Base-by-base conservation (phyloP, 495 filamentous ascomycete genomes). In the Copromyces sp. region DNA sequence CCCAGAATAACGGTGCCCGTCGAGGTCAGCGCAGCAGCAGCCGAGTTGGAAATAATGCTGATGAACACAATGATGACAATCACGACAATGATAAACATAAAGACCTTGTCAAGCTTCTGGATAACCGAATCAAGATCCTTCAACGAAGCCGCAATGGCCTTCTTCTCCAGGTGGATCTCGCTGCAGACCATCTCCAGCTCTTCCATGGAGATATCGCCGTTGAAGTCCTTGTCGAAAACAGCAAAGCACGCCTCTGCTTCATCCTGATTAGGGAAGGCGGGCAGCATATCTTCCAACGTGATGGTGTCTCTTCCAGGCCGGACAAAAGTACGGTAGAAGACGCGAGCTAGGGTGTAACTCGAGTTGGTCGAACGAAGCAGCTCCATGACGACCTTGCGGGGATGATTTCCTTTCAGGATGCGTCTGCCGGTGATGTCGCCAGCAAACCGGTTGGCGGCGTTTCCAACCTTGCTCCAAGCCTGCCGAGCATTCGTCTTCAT, bases 61-160 rank as follows among this genome's bases (percentile, higher is more conserved):
- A 98, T 83, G 77, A 98, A 93, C 9, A 98, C 92, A 41, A 98
- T 87, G 24, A 97, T 74, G 0, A 91, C 87, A 72, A 97, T 90
- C 70, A 96, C 80, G 37, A 89, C 71, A 39, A 97, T 93, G 76
- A 97, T 89, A 82, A 97, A 92, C 78, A 94, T 87, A 80, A 98
- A 91, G 4, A 97, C 90, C 72, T 91, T 85, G 79, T 97, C 94
- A 9, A 98, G 86, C 80, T 96, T 97, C 68, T 89, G 88, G n/a
- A 98, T 93, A 24, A 98, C 95, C 2, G 94, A 97, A 79, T 98
- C 95, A 7, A 98, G 82, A 81, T 98, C 95, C 82, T 98, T 98
- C 59, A 98, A 81, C 0, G 93, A 96, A 0, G 95, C 95, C 2
- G 93, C 94, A 75, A 98, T 98, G 4, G 94, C 92, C 77, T 97